Conservation (phyloP, 768 basidiomycete genomes). For the Termitomyces sp. region DNA sequence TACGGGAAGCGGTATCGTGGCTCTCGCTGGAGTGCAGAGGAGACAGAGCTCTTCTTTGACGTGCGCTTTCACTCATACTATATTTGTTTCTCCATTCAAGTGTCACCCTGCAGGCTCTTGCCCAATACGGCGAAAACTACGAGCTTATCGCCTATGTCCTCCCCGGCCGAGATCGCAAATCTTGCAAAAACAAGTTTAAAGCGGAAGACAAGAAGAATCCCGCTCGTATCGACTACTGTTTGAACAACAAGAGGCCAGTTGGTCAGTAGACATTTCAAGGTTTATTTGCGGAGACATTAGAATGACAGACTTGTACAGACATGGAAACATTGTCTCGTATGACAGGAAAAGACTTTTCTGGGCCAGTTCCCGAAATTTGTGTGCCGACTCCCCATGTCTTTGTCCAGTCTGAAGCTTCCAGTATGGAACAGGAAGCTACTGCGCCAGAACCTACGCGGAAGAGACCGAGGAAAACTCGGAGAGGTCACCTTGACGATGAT, state of each 20-base stretch:
- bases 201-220: slow-evolving; percentile 81
- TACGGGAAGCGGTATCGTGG: slow-evolving; percentile 79
- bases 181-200: slow-evolving; percentile 93
- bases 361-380: slow-evolving; percentile 67
- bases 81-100: neutral
- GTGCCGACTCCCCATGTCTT: slow-evolving; percentile 28
- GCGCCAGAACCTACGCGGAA: slow-evolving; percentile 8
- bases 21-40: slow-evolving; percentile 84
- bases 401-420: slow-evolving; percentile 12
- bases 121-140: slow-evolving; percentile 90
- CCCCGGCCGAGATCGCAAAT: slow-evolving; percentile 79
- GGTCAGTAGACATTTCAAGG: slow-evolving; percentile 37
- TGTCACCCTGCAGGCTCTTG: slow-evolving; percentile 59
- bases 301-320: slow-evolving; percentile 34
- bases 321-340: slow-evolving; percentile 68
- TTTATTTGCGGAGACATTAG: neutral
- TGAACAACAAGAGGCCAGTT: slow-evolving; percentile 73
- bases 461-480: slow-evolving; percentile 20
- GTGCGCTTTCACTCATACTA: slow-evolving; percentile 36
- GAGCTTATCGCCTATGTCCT: slow-evolving; percentile 85
- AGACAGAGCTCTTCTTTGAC: slow-evolving; percentile 84
- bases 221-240: slow-evolving; percentile 65
- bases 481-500: slow-evolving; percentile 22
- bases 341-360: slow-evolving; percentile 84
- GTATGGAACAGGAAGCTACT: slow-evolving; percentile 11